Percentiles rank a stretch among this genome's conserved stretches.
Conservation (phyloP, 2,329 filamentous ascomycete genomes). For the Alternaria triticimaculans region DNA sequence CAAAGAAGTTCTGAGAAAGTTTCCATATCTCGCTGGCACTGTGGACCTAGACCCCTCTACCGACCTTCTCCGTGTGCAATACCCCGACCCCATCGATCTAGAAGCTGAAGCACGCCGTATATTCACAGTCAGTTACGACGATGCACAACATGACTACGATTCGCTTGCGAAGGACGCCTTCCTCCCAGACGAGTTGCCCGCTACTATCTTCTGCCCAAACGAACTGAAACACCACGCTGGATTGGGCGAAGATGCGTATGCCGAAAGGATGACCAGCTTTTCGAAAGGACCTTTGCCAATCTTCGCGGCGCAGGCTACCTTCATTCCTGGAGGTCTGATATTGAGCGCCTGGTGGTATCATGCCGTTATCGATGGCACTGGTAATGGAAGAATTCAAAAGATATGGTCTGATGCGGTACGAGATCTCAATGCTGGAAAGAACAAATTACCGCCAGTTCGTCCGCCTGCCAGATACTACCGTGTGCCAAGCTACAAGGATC, state of each 20-base stretch:
- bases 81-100: slow-evolving; percentile 9
- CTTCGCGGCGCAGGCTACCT: slow-evolving; percentile 31
- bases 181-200: slow-evolving; percentile 14
- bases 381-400: slow-evolving; percentile 19
- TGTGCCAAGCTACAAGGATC: background rate
- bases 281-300: slow-evolving; percentile 23
- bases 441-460: background rate
- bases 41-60: slow-evolving; percentile 8
- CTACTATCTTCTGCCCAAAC: slow-evolving; percentile 15
- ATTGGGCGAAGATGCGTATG: slow-evolving; percentile 20
- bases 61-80: slow-evolving; percentile 13
- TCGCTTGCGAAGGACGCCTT: slow-evolving; percentile 14
- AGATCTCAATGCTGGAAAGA: background rate
- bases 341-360: slow-evolving; percentile 38
- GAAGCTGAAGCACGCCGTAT: slow-evolving; percentile 13
- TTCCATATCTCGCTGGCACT: slow-evolving; percentile 25
- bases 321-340: slow-evolving; percentile 36
- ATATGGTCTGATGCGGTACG: slow-evolving; percentile 16
- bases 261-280: slow-evolving; percentile 10
- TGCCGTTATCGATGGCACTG: slow-evolving; percentile 25
- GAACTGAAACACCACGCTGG: slow-evolving; percentile 17
- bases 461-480: background rate
- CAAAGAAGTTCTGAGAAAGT: slow-evolving; percentile 13
- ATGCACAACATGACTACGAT: slow-evolving; percentile 4
- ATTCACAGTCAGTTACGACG: slow-evolving; percentile 8